Conservation (phyloP, 179 eudicot species). For the Beta macrorhiza region DNA sequence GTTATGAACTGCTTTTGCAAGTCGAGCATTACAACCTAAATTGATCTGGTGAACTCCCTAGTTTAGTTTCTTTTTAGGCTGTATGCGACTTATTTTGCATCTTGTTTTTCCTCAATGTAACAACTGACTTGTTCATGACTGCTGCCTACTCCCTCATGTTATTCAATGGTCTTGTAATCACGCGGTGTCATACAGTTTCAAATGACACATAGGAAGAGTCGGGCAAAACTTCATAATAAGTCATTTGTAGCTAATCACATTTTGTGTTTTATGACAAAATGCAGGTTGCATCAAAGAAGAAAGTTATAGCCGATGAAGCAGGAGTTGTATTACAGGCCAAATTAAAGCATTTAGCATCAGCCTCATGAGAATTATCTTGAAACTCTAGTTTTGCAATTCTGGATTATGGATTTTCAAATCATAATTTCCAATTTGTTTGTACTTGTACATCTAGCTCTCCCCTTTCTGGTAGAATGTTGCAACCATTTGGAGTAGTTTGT, state of each 20-base stretch:
- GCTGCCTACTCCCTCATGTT: background rate
- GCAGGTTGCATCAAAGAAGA: conserved; percentile 85
- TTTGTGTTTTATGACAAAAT: conserved; percentile 10
- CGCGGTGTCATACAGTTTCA: background rate
- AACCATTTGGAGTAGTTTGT: background rate
- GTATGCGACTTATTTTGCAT: background rate
- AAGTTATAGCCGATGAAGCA: conserved; percentile 74
- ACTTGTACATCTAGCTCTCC: background rate
- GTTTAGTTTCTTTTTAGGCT: background rate
- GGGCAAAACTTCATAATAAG: background rate
- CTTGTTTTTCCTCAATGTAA: background rate
- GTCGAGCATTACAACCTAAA: background rate
- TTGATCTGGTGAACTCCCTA: background rate
- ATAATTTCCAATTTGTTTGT: background rate
- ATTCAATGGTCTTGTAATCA: background rate
- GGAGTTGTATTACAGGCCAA: conserved; percentile 73
- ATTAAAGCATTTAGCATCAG: conserved; percentile 62
- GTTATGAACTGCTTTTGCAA: background rate
- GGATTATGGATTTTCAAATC: background rate
- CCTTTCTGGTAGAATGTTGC: background rate
- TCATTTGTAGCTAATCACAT: conserved; percentile 19
- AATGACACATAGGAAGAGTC: no score
- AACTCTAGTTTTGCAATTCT: conserved; percentile 13
- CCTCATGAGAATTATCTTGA: conserved; percentile 33
- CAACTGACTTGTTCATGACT: background rate